Base-by-base conservation (phyloP, 257 asterid species). In the Verbascum thapsus region DNA sequence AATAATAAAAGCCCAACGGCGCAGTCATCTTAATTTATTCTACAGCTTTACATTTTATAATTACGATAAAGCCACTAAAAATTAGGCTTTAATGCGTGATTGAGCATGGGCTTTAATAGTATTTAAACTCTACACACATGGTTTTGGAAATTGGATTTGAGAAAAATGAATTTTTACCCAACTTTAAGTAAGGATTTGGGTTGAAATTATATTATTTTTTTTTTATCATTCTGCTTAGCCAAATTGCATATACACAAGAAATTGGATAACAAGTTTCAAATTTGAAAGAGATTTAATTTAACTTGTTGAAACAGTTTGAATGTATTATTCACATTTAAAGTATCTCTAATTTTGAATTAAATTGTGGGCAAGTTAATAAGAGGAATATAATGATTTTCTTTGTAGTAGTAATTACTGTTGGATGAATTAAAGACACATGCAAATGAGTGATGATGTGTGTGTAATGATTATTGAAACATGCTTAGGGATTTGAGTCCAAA, bases 401-500 rank as follows among this genome's bases (percentile, higher is more conserved):
- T 42, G 4, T 8, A 32, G 34, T 52, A 61, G 3, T 57, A 47
- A 66, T 61, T 62, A 63, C 13, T 63, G 78, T 76, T 67, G 61
- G 66, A 60, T 43, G 61, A 53, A 53, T 63, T 15, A 72, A 58
- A 22, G 81, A 68, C 73, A 76, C 70, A 72, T 76, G 78, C 53
- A 72, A 39, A 72, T 68, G 62, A 49, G 48, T 39, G 55, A 57
- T 43, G 57, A 42, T 68, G 75, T 72, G 78, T 64, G 62, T 7
- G 78, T 64, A 49, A 76, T 76, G 68, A 76, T 76, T 52, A 55
- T 30, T 39, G 30, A 35, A 76, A 76, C 82, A 76, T 76, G 82
- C 82, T 76, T 68, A 72, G 82, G 78, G 78, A 72, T 76, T 65
- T 76, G 78, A 72, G 76, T 72, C 71, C 67, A 72, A 76, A 72